Conservation (phyloP, 140 eudicot genomes). For the Bidens hawaiensis region DNA sequence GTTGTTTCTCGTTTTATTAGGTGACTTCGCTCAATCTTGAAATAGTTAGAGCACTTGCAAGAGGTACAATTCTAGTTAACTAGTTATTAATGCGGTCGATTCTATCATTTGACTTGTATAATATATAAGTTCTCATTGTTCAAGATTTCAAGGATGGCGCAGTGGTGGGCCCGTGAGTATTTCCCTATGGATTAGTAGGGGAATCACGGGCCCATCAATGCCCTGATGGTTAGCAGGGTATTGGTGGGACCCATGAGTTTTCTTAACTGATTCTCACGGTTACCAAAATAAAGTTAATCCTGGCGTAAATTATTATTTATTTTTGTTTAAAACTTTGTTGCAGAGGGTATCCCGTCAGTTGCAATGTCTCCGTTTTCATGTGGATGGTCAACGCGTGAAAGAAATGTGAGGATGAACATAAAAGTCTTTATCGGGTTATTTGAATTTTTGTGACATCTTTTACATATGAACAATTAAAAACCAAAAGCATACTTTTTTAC, state of each 20-base stretch:
- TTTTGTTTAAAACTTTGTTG: slow-evolving; percentile 11
- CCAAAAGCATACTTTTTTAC: slow-evolving; percentile 17
- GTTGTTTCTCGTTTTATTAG: slow-evolving; percentile 35
- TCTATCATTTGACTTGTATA: too few relatives aligned
- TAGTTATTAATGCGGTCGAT: too few relatives aligned
- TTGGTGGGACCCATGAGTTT: not conserved
- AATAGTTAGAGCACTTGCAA: slow-evolving; percentile 95
- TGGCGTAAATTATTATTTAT: not conserved
- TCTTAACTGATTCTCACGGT: not conserved
- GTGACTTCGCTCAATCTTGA: slow-evolving; percentile 91
- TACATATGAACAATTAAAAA: not conserved
- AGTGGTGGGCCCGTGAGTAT: too few relatives aligned
- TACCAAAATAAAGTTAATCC: not conserved
- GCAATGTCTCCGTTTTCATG: slow-evolving; percentile 97
- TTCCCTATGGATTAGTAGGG: too few relatives aligned
- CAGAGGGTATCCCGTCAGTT: slow-evolving; percentile 95
- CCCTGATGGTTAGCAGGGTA: not conserved
- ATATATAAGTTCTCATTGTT: too few relatives aligned
- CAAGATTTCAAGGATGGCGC: too few relatives aligned
- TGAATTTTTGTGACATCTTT: slow-evolving; percentile 4
- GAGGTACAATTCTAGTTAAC: slow-evolving; percentile 48
- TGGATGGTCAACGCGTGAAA: slow-evolving; percentile 88
- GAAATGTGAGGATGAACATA: slow-evolving; percentile 59
- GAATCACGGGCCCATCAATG: too few relatives aligned
- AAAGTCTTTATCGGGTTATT: slow-evolving; percentile 9